These are phyloP conservation scores for Tetracladium maxilliforme DNA, from an alignment of 2,329 filamentous ascomycete species.

Conservation along the genomic window DNA sequence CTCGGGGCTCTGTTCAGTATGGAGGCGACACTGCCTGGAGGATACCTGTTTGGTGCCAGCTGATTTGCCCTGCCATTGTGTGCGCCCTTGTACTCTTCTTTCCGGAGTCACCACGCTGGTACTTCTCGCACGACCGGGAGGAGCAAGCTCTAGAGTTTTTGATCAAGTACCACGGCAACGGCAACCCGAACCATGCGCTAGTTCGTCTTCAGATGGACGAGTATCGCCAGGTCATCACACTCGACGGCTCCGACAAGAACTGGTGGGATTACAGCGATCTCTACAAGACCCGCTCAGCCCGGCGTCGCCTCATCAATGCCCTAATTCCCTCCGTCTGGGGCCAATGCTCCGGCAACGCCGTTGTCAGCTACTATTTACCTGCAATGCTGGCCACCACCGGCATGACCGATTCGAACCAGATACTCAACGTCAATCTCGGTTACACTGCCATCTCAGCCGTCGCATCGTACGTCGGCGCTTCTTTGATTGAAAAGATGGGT, in stretches of 20 bases:
- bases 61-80: conserved; percentile 1
- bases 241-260: conserved; percentile 6
- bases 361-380: conserved; percentile 8
- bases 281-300: conserved; percentile 5
- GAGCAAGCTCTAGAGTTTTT: too few relatives aligned
- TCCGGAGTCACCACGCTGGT: conserved; percentile 1
- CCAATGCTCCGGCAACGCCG: conserved; percentile 13
- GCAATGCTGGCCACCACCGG: conserved; percentile 5
- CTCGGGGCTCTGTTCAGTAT: background rate
- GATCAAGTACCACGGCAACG: conserved; percentile 14
- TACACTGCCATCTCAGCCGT: conserved; percentile 11
- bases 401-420: conserved; percentile 14
- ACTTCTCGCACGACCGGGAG: background rate
- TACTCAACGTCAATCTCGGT: conserved; percentile 9
- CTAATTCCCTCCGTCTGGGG: conserved; percentile 6
- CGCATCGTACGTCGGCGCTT: conserved; percentile 4
- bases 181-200: conserved; percentile 13
- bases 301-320: conserved; percentile 5
- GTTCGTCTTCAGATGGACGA: conserved; percentile 6
- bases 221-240: conserved; percentile 4
- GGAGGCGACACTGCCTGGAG: background rate
- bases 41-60: conserved; percentile 1
- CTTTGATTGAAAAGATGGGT: conserved; percentile 7
- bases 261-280: conserved; percentile 8
- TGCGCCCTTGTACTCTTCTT: background rate